Evolutionary conservation across 768 basidiomycete species (phyloP), one percentile per base, ranked within the genome.

Genomic region (Auriscalpium orientale): DNA sequence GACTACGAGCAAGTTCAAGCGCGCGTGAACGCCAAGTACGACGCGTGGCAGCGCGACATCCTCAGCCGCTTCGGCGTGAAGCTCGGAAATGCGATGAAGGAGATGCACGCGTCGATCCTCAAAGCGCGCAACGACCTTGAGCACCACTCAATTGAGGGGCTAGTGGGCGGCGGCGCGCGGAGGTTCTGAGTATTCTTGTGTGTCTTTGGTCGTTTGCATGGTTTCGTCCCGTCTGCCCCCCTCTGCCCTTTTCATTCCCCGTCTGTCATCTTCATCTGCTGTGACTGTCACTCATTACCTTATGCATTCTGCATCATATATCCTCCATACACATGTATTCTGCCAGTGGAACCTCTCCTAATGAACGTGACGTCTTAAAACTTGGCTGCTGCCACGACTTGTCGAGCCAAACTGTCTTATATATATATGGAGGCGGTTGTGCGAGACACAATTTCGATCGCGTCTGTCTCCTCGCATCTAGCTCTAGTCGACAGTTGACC

Each of bases 1-100:
- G 91, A 98, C 71, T 99, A 98, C 70, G 95, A 98, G 70, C 95
- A 95, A 70, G 97, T 98, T 28, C 97, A 99, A 72, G 82, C 91
- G 46, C 82, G 95, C 62, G 97, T 99, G 65, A 98, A 98, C 70
- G 92, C 95, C 57, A 98, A 98, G 75, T 99, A 99, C 69, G 97
- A 98, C 68, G 77, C 91, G 18, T 98, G 97, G 95, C 95, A 98
- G 76, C 79, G 88, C 58, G 97, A 99, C 64, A 92, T 99, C 58
- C 75, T 98, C 62, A 86, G 84, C 59, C 79, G 93, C 48, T 98
- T 98, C 66, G 95, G 97, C 4, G 80, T 82, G 58, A 98, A 97
- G 76, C 79, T 99, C 55, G 92, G 93, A 4, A 87, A 87, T 58
- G 87, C 87, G 53, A 98, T 99, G 93, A 95, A 95, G 78, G 95